These are phyloP conservation scores for Tephrocybe sp. DNA, from an alignment of 768 basidiomycete genomes.

Conservation along the genomic window DNA sequence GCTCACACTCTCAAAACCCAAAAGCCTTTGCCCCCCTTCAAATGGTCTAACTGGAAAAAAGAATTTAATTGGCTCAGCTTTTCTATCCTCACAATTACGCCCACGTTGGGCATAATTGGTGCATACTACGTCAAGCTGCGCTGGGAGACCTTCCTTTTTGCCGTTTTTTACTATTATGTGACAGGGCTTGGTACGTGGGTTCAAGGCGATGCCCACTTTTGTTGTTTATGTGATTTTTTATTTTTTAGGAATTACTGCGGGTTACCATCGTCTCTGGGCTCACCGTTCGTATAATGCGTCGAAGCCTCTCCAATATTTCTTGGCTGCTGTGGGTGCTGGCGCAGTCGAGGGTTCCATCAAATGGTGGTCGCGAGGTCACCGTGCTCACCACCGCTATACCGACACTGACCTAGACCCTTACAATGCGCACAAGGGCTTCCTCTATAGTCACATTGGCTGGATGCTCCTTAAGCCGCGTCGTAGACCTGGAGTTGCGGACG, in stretches of 20 bases:
- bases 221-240: neutral
- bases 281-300: conserved; percentile 95
- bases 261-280: conserved; percentile 97
- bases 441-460: conserved; percentile 89
- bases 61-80: conserved; percentile 81
- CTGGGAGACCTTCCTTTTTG: conserved; percentile 68
- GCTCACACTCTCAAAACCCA: conserved; percentile 66
- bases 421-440: conserved; percentile 86
- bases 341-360: conserved; percentile 96
- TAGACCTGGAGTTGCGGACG: conserved; percentile 86
- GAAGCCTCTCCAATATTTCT: conserved; percentile 76
- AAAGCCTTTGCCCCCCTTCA: conserved; percentile 66
- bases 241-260: conserved; percentile 73
- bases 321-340: conserved; percentile 85
- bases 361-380: conserved; percentile 99
- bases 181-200: conserved; percentile 66
- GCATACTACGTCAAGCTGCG: conserved; percentile 60
- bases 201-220: neutral
- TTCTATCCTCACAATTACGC: conserved; percentile 69
- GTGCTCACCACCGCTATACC: conserved; percentile 96
- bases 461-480: conserved; percentile 90
- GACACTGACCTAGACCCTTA: conserved; percentile 97
- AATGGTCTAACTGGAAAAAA: conserved; percentile 50
- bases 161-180: conserved; percentile 37
- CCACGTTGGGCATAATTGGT: conserved; percentile 72